phyloP scores from a whole-genome alignment of 768 basidiomycete genomes.

The Mycena polygramma region DNA sequence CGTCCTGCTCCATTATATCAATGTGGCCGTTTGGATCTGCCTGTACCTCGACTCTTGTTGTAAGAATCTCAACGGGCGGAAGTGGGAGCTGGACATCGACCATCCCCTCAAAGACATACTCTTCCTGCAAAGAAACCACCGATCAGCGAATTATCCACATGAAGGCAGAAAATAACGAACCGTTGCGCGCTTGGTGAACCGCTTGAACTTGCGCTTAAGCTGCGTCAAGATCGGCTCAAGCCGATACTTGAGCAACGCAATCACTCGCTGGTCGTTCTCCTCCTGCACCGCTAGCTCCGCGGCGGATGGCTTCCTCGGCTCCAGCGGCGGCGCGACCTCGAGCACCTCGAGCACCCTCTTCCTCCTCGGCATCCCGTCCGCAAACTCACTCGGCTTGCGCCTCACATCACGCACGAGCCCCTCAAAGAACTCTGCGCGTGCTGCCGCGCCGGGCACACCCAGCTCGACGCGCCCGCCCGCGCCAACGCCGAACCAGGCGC shows the following conservation, averaged over 20 bases:
- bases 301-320: slow-evolving; percentile 84
- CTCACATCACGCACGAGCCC: slow-evolving; percentile 76
- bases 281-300: slow-evolving; percentile 87
- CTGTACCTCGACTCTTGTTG: slow-evolving; percentile 54
- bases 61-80: slow-evolving; percentile 49
- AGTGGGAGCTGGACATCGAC: slow-evolving; percentile 46
- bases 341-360: slow-evolving; percentile 89
- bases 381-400: slow-evolving; percentile 88
- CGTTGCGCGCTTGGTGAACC: slow-evolving; percentile 84
- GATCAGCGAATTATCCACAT: slow-evolving; percentile 28
- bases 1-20: slow-evolving; percentile 58
- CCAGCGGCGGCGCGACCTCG: slow-evolving; percentile 90
- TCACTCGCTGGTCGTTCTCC: slow-evolving; percentile 82
- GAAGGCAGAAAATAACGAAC: slow-evolving; percentile 58
- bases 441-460: slow-evolving; percentile 60
- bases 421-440: slow-evolving; percentile 83
- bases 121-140: slow-evolving; percentile 65
- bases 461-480: slow-evolving; percentile 83
- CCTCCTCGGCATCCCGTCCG: slow-evolving; percentile 87
- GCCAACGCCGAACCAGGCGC: slow-evolving; percentile 89
- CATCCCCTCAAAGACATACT: slow-evolving; percentile 69
- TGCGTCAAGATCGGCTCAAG: slow-evolving; percentile 91
- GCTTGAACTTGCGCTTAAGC: slow-evolving; percentile 92
- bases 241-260: slow-evolving; percentile 89
- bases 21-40: slow-evolving; percentile 56